These are phyloP conservation scores for Lachancea cidri DNA, from an alignment of 805 yeast species.

Conservation along the genomic window DNA sequence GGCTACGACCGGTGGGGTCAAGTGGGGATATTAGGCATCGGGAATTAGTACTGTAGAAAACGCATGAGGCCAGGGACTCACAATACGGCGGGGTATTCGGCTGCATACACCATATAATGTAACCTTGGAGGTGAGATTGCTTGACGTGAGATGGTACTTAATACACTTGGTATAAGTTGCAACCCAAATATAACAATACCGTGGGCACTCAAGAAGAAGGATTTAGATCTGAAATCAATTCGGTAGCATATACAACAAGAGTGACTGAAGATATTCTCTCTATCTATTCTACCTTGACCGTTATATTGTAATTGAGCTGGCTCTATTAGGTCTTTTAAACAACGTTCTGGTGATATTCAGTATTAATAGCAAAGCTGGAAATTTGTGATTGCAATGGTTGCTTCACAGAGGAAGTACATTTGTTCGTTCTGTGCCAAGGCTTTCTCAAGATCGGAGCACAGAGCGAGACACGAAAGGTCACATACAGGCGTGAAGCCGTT, in stretches of 20 bases:
- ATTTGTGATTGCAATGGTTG: constrained; percentile 12
- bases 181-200: background rate
- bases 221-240: too few relatives aligned
- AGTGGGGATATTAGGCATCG: background rate
- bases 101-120: background rate
- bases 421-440: constrained; percentile 79
- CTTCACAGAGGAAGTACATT: constrained; percentile 58
- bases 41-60: background rate
- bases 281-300: too few relatives aligned
- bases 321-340: too few relatives aligned
- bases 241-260: background rate
- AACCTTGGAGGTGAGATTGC: background rate
- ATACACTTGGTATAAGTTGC: background rate
- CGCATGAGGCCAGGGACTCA: background rate
- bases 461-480: constrained; percentile 71
- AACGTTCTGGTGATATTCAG: too few relatives aligned
- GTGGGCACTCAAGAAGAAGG: background rate
- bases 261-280: too few relatives aligned
- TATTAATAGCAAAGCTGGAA: too few relatives aligned
- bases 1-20: background rate
- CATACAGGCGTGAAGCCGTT: constrained; percentile 81
- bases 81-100: background rate
- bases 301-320: too few relatives aligned
- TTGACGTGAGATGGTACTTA: background rate
- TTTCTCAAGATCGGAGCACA: constrained; percentile 74